phyloP scores from a whole-genome alignment of 2,329 filamentous ascomycete genomes.

The Zymoseptoria pseudotritici region DNA sequence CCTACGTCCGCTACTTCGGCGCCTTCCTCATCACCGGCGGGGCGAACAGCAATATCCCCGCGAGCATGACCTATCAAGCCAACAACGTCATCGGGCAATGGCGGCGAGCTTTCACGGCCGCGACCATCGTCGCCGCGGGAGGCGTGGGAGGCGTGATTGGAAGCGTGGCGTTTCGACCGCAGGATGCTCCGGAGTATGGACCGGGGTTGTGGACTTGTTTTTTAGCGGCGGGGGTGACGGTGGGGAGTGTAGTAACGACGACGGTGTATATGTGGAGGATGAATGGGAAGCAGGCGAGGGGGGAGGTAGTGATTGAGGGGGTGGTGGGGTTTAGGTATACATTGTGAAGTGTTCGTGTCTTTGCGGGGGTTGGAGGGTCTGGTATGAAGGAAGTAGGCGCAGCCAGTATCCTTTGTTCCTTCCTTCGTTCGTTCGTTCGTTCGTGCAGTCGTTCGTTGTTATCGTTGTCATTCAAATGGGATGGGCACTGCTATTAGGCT shows the following conservation, averaged over 20 bases:
- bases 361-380: no score
- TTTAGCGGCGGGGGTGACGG: slow-evolving; percentile 2
- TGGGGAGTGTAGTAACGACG: slow-evolving; percentile 2
- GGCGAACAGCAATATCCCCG: slow-evolving; percentile 66
- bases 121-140: slow-evolving; percentile 56
- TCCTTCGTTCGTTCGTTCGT: no score
- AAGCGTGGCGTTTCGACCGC: slow-evolving; percentile 58
- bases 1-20: slow-evolving; percentile 60
- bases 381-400: no score
- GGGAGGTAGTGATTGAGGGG: slow-evolving; percentile 4
- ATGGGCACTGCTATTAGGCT: no score
- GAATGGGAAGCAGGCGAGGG: slow-evolving; percentile 5
- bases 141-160: slow-evolving; percentile 70
- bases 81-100: slow-evolving; percentile 55
- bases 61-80: slow-evolving; percentile 66
- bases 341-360: no score
- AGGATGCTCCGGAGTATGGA: slow-evolving; percentile 4
- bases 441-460: no score
- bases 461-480: no score
- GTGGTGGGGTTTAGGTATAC: slow-evolving; percentile 8
- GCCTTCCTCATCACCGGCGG: slow-evolving; percentile 67
- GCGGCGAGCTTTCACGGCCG: not conserved
- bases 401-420: no score
- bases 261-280: slow-evolving; percentile 4
- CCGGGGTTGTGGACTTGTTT: slow-evolving; percentile 8